These are phyloP conservation scores for Ramularia collo-cygni DNA, from an alignment of 2,329 filamentous ascomycete genomes.

Conservation along the genomic window DNA sequence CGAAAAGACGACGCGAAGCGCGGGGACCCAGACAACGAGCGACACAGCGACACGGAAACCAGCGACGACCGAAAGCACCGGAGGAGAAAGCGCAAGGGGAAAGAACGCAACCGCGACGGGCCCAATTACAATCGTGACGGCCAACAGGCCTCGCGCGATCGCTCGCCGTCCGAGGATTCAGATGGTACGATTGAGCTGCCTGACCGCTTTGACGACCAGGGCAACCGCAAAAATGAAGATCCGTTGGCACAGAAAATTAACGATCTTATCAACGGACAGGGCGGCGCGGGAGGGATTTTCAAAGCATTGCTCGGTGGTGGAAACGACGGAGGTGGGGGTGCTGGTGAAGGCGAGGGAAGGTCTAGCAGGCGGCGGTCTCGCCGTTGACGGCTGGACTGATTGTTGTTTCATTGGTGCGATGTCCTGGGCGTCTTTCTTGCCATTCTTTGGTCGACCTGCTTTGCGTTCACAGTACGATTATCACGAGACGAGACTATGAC, in stretches of 20 bases:
- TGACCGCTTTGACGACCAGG: slow-evolving; percentile 31
- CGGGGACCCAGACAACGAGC: slow-evolving; percentile 14
- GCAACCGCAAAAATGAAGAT: slow-evolving; percentile 26
- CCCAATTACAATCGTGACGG: too few relatives aligned
- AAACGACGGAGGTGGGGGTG: slow-evolving; percentile 7
- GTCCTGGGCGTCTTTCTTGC: not conserved
- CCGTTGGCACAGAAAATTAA: slow-evolving; percentile 26
- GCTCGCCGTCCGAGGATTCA: slow-evolving; percentile 17
- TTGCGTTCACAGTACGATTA: not conserved
- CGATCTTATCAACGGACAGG: slow-evolving; percentile 25
- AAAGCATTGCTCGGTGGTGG: slow-evolving; percentile 12
- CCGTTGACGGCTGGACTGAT: slow-evolving; percentile 4
- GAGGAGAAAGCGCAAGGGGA: slow-evolving; percentile 14
- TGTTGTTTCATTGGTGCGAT: not conserved
- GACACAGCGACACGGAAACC: slow-evolving; percentile 15
- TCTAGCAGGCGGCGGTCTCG: slow-evolving; percentile 13
- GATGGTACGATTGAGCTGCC: slow-evolving; percentile 32
- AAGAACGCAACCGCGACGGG: slow-evolving; percentile 16
- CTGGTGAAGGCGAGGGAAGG: slow-evolving; percentile 13
- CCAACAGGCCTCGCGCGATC: slow-evolving; percentile 19
- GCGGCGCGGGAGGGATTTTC: slow-evolving; percentile 23
- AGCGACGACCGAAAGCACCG: slow-evolving; percentile 18
- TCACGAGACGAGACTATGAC: slow-evolving; percentile 4
- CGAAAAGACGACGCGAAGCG: slow-evolving; percentile 20
- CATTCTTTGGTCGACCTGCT: too few relatives aligned